Evolutionary conservation across 805 yeast genomes (phyloP).

Genomic region (Cephaloascus fragrans): DNA sequence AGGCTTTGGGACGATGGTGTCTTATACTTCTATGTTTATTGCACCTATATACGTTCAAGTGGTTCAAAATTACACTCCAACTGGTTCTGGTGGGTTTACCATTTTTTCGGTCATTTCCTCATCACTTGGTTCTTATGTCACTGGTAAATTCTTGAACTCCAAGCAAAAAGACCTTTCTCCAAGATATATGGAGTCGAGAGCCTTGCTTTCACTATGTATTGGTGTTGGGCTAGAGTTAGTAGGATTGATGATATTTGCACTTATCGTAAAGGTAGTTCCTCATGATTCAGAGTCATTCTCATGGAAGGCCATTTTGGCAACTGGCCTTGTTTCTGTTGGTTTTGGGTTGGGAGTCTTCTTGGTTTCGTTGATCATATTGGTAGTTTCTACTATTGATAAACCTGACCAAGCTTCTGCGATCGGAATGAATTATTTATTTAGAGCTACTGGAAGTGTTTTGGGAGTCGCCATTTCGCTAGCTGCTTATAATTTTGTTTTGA

Average conservation of each 20-base stretch:
- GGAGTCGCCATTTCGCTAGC: conserved; percentile 35
- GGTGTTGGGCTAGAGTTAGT: conserved; percentile 7
- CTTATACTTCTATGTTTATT: conserved; percentile 23
- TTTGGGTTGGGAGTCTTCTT: conserved; percentile 30
- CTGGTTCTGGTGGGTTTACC: conserved; percentile 28
- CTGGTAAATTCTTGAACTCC: conserved; percentile 13
- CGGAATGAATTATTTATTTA: conserved; percentile 38
- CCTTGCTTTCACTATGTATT: conserved; percentile 2
- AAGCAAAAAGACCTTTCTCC: neutral
- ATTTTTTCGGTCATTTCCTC: conserved; percentile 28
- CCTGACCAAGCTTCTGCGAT: conserved; percentile 38
- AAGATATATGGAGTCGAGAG: neutral
- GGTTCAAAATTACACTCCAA: conserved; percentile 26
- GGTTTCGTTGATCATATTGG: conserved; percentile 27
- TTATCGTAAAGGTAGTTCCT: conserved; percentile 2
- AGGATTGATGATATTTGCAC: conserved; percentile 8
- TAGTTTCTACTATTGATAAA: conserved; percentile 32
- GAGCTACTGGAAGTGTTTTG: conserved; percentile 36
- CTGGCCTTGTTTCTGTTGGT: conserved; percentile 20
- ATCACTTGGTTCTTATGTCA: conserved; percentile 26
- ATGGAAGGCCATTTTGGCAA: conserved; percentile 18
- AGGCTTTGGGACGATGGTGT: conserved; percentile 24
- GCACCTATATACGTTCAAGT: conserved; percentile 33
- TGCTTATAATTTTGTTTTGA: conserved; percentile 20
- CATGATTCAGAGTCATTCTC: conserved; percentile 6